Conservation (phyloP, 2,329 filamentous ascomycete genomes). For the Aspergillus persii region DNA sequence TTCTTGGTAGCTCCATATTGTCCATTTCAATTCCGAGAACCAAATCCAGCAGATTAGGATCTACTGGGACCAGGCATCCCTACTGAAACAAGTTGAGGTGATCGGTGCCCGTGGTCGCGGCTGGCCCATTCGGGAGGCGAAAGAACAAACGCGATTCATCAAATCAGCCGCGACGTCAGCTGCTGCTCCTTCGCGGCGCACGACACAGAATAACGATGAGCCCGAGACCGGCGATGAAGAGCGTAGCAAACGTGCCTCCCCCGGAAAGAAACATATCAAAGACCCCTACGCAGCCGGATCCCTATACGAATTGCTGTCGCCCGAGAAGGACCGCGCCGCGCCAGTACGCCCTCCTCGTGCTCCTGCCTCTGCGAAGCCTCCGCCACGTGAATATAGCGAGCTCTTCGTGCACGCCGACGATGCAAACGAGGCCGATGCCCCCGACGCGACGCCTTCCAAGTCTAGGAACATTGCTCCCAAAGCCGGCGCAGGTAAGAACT, state of each 20-base stretch:
- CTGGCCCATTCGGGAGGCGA: constrained; percentile 89
- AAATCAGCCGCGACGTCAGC: constrained; percentile 46
- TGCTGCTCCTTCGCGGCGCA: constrained; percentile 10
- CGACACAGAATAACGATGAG: constrained; percentile 2
- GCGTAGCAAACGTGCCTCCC: constrained; percentile 25
- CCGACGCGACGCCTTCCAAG: constrained; percentile 26
- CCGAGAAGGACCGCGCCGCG: constrained; percentile 47
- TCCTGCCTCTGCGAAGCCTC: constrained; percentile 65
- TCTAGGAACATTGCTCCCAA: constrained; percentile 45
- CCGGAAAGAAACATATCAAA: constrained; percentile 42
- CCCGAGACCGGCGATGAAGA: constrained; percentile 1
- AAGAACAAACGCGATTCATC: constrained; percentile 79
- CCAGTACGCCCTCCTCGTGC: constrained; percentile 63
- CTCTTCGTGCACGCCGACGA: constrained; percentile 58
- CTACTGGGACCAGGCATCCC: constrained; percentile 91
- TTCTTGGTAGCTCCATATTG: constrained; percentile 72
- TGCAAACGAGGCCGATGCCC: constrained; percentile 37
- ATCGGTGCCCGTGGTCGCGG: constrained; percentile 88
- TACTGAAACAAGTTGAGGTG: constrained; percentile 89
- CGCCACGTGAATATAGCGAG: constrained; percentile 65
- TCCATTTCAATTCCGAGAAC: constrained; percentile 71
- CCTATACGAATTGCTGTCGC: constrained; percentile 68
- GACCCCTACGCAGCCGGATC: constrained; percentile 50
- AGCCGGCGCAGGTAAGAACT: constrained; percentile 60
- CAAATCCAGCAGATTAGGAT: constrained; percentile 86